Base-by-base conservation (phyloP, 2,329 filamentous ascomycete genomes). In the Pyricularia grisea region DNA sequence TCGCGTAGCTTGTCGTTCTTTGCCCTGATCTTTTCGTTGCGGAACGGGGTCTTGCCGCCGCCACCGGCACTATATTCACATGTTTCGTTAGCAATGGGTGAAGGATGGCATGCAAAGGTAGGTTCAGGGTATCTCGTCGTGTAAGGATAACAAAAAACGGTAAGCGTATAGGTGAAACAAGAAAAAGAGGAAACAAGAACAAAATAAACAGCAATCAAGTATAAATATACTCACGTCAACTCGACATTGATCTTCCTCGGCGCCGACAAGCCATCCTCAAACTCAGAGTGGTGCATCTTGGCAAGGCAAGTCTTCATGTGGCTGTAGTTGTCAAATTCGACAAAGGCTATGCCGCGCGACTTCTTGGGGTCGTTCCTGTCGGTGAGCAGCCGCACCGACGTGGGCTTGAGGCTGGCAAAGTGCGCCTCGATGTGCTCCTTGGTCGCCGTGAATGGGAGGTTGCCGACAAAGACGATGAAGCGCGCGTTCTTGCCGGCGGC, bases 261-360 rank as follows among this genome's bases (percentile, higher is more conserved):
- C 20, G 81, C 77, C 61, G 80, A 82, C 20, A 79, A 71, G 72
- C 83, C 81, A 79, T 89, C 83, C 77, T 83, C 79, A 77, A 97
- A 96, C 72, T 85, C 85, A 70, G 88, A 91, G 81, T 97, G 94
- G 80, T 98, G 94, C 80, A 94, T 94, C 72, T 93, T 88, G 79
- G 94, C 92, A 71, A 98, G 84, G 76, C 93, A 97, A 36, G 92
- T 95, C 83, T 96, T 92, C 93, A 97, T 96, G 76, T 91, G 88
- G 79, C 94, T 91, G 80, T 90, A 96, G 73, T 88, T 86, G 72
- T 88, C 88, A 77, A 97, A 98, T 79, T 98, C 94, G 74, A 98
- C 83, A 78, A 97, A 97, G 6, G 92, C 93, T 74, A 91, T 90
- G 50, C 93, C 92, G 73, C 90, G 90, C 75, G 87, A 90, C 72